Percentiles rank a stretch among this genome's conserved stretches.
Evolutionary conservation across 805 yeast species (phyloP).

Genomic region (Monosporozyma aquatica): DNA sequence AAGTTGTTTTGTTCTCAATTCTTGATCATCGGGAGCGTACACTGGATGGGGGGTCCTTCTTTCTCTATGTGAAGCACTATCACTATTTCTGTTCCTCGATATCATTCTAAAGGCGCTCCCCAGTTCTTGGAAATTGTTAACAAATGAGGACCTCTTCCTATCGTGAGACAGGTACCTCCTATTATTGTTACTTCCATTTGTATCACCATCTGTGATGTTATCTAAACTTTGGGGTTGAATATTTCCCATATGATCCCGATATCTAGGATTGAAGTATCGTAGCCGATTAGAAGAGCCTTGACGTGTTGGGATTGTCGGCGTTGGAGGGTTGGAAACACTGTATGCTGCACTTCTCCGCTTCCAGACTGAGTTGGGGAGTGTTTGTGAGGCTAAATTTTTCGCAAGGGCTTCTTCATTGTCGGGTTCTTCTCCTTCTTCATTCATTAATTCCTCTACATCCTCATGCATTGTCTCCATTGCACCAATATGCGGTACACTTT

Average conservation of each 20-base stretch:
- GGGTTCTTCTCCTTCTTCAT: neutral
- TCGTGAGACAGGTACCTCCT: neutral
- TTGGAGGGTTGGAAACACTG: neutral
- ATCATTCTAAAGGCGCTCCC: conserved; percentile 1
- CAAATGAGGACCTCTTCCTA: neutral
- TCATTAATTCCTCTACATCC: neutral
- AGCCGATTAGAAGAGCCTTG: neutral
- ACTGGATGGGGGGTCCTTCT: neutral
- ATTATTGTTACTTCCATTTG: neutral
- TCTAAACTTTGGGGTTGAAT: neutral
- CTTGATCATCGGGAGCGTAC: neutral
- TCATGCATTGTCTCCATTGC: neutral
- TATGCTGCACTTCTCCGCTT: conserved; percentile 1
- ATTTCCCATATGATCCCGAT: neutral
- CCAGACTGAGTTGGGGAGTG: conserved; percentile 24
- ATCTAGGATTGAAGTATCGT: neutral
- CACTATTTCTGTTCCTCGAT: neutral
- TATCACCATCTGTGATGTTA: neutral
- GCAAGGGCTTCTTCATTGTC: conserved; percentile 23
- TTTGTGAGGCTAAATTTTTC: conserved; percentile 26
- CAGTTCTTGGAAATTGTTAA: neutral
- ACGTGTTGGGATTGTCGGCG: neutral
- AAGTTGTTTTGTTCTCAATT: conserved; percentile 12
- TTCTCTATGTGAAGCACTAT: neutral
- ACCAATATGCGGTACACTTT: neutral